Evolutionary conservation across 257 asterid species (phyloP).

Genomic region (Nicotiana tabacum): DNA sequence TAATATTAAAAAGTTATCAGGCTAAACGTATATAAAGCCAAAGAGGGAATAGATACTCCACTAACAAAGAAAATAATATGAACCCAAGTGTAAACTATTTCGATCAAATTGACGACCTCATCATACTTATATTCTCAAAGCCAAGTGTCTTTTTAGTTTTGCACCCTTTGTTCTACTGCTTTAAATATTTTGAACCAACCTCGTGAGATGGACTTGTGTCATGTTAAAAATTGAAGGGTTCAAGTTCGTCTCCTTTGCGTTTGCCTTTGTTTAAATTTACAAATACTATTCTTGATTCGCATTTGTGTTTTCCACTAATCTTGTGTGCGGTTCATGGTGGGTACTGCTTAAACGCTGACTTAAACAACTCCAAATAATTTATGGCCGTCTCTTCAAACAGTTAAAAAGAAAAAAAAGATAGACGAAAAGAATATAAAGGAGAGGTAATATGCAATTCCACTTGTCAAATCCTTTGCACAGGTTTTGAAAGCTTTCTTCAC

Average conservation of each 20-base stretch:
- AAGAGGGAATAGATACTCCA: no score
- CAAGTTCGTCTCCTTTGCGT: not conserved
- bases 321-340: not conserved
- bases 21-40: no score
- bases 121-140: not conserved
- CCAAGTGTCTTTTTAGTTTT: not conserved
- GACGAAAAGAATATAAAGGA: not conserved
- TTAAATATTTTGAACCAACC: not conserved
- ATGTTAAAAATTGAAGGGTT: not conserved
- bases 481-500: not conserved
- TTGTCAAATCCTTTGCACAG: not conserved
- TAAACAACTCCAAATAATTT: not conserved
- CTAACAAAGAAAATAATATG: no score
- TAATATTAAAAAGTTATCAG: no score
- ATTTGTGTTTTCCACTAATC: not conserved
- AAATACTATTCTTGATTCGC: not conserved
- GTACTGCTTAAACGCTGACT: not conserved
- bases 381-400: not conserved
- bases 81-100: not conserved
- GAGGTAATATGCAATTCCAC: constrained; percentile 6
- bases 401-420: not conserved
- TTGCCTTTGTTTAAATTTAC: not conserved
- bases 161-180: not conserved
- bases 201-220: not conserved
- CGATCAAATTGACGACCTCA: not conserved